Conservation (phyloP, 169 alveolate genomes). For the Besnoitia besnoiti region DNA sequence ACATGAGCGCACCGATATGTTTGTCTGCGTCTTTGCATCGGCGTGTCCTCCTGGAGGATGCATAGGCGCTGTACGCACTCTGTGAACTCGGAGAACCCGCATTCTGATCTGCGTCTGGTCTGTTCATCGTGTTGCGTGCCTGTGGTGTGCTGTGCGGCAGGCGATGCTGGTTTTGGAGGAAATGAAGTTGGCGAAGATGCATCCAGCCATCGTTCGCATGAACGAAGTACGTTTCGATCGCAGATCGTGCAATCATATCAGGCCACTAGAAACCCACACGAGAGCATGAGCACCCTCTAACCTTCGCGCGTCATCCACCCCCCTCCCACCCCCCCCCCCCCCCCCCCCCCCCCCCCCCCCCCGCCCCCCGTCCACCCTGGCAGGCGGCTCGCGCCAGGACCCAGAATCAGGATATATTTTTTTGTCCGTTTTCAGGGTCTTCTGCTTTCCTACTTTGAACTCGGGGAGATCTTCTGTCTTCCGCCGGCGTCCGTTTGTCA, state of each 20-base stretch:
- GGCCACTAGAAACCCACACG: no score
- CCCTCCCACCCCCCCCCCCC: background rate
- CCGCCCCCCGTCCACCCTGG: no score
- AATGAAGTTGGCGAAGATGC: slow-evolving; percentile 82
- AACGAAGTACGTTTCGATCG: slow-evolving; percentile 60
- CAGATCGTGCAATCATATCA: no score
- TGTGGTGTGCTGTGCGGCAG: slow-evolving; percentile 58
- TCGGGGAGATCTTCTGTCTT: slow-evolving; percentile 17
- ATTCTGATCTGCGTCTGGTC: background rate
- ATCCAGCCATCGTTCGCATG: slow-evolving; percentile 82
- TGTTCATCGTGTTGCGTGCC: background rate
- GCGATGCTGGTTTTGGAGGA: slow-evolving; percentile 84
- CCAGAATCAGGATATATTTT: background rate
- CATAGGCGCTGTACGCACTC: no score
- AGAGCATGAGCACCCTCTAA: no score
- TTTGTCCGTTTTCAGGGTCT: background rate
- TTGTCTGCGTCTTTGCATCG: no score
- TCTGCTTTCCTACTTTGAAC: slow-evolving; percentile 1
- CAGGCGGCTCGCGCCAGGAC: no score
- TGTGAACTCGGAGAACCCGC: no score
- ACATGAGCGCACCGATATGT: no score
- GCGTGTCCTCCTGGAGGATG: no score
- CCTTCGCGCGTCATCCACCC: no score
- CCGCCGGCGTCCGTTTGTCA: slow-evolving; percentile 8
- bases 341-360: no score